Conservation (phyloP, 441 rosid species). For the Gossypium davidsonii region DNA sequence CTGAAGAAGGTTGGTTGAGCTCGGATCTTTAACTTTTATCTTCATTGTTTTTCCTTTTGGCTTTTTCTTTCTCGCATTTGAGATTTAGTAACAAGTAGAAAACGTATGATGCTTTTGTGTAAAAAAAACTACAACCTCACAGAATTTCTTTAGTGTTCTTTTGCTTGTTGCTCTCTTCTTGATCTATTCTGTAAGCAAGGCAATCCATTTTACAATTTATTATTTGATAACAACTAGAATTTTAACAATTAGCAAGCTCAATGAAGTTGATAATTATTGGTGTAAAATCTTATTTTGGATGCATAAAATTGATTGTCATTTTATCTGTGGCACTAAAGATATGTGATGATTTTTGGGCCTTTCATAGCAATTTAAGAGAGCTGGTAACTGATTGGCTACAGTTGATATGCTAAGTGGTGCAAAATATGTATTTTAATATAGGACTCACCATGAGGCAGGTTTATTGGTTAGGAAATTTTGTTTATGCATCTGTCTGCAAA, state of each 20-base stretch:
- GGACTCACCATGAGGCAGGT: background rate
- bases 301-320: background rate
- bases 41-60: background rate
- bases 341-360: background rate
- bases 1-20: conserved; percentile 64
- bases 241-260: background rate
- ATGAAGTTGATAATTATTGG: background rate
- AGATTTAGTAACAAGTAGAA: background rate
- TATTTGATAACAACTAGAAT: background rate
- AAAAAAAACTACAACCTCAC: background rate
- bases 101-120: background rate
- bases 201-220: background rate
- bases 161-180: conserved; percentile 4
- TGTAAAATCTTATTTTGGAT: background rate
- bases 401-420: background rate
- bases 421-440: background rate
- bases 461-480: background rate
- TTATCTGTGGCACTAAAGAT: background rate
- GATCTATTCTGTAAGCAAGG: background rate
- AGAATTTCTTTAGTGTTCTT: background rate
- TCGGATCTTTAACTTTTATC: conserved; percentile 4
- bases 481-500: conserved; percentile 6
- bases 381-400: background rate
- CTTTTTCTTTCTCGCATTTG: background rate
- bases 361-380: background rate